A percentile compares a stretch with the other conserved stretches of the same genome.
These are phyloP conservation scores for Leccinum pellstonianum DNA, from an alignment of 768 basidiomycete species.

Conservation along the genomic window DNA sequence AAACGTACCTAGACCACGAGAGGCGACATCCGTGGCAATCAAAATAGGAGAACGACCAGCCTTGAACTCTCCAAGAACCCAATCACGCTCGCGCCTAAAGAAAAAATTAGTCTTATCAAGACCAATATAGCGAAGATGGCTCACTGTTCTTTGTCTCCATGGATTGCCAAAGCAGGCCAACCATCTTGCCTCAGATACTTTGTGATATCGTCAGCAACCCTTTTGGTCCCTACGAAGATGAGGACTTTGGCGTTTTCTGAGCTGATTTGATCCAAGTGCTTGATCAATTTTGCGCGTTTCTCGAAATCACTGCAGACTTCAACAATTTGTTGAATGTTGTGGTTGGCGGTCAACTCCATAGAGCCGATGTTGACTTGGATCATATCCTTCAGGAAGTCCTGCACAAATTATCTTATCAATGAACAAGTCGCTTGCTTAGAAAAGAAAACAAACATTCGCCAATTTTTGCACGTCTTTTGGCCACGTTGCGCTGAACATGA, in stretches of 20 bases:
- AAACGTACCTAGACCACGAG: constrained; percentile 98
- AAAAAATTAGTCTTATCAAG: constrained; percentile 1
- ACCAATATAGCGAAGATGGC: constrained; percentile 30
- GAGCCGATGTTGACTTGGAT: constrained; percentile 99
- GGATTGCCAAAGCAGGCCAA: constrained; percentile 99
- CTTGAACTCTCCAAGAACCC: constrained; percentile 98
- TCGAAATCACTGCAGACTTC: constrained; percentile 98
- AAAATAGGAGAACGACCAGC: constrained; percentile 95
- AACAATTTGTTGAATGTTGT: constrained; percentile 94
- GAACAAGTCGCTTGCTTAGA: not conserved
- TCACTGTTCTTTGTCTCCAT: constrained; percentile 98
- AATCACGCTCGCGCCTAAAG: constrained; percentile 91
- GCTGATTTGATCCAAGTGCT: constrained; percentile 95
- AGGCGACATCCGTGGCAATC: constrained; percentile 98
- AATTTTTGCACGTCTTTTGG: constrained; percentile 99
- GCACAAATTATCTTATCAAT: constrained; percentile 5
- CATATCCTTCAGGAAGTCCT: constrained; percentile 96
- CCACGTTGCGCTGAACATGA: constrained; percentile 99
- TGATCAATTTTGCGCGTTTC: constrained; percentile 94
- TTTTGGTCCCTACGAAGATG: constrained; percentile 97
- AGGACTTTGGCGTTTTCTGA: constrained; percentile 97
- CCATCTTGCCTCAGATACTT: constrained; percentile 97
- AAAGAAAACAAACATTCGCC: constrained; percentile 59
- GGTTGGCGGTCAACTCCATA: constrained; percentile 97
- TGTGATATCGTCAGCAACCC: constrained; percentile 97